Evolutionary conservation across 2,329 filamentous ascomycete genomes (phyloP).

Genomic region (Neopestalotiopsis clavispora): DNA sequence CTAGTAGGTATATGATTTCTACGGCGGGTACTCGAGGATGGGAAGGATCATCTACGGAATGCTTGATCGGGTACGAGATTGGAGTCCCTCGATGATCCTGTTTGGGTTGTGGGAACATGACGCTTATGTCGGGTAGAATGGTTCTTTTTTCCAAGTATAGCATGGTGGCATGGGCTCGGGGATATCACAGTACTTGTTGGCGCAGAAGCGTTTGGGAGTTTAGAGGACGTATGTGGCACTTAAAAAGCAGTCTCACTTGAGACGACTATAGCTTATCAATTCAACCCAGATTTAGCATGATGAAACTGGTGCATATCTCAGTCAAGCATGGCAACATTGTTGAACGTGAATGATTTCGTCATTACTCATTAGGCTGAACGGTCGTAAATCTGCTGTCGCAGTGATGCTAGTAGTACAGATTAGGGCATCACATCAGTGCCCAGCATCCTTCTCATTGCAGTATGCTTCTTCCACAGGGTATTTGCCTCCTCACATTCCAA

Average conservation of each 20-base stretch:
- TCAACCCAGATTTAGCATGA: not conserved
- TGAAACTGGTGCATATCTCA: not conserved
- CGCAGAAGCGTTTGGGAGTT: not conserved
- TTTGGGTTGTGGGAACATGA: not conserved
- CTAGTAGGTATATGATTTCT: constrained; percentile 88
- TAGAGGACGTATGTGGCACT: not conserved
- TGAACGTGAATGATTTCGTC: not conserved
- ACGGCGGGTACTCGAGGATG: constrained; percentile 92
- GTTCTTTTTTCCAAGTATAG: not conserved
- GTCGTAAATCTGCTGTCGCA: not conserved
- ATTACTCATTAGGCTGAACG: not conserved
- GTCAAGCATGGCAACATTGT: not conserved
- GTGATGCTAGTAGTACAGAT: not conserved
- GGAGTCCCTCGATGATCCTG: constrained; percentile 39
- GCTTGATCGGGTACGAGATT: constrained; percentile 94
- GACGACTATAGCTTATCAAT: not conserved
- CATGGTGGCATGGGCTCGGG: not conserved
- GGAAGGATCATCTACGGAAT: constrained; percentile 91
- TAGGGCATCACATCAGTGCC: not conserved
- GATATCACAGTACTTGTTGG: not conserved
- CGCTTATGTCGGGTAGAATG: not conserved
- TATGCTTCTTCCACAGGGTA: not conserved
- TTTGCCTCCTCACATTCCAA: not conserved
- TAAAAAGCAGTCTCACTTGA: not conserved
- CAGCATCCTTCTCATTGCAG: not conserved